Base-by-base conservation (phyloP, 768 basidiomycete genomes). In the Mycena leptocephala region DNA sequence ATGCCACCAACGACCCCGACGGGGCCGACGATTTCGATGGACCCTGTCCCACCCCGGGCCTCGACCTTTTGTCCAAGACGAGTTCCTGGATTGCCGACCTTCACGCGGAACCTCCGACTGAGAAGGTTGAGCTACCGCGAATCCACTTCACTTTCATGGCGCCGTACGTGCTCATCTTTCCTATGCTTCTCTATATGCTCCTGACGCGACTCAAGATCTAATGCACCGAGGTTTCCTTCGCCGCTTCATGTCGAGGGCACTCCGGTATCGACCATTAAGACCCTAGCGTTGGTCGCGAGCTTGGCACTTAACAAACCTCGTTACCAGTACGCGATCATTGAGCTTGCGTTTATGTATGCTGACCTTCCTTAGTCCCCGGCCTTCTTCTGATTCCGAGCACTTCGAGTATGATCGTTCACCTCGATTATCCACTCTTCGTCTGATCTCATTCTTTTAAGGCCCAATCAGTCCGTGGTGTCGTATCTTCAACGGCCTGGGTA, bases 341-440 rank as follows among this genome's bases (percentile, higher is more conserved):
- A 37, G 1, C n/a, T 39, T 6, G 22, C 5, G 5, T 28, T n/a
- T 2, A 2, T n/a, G 6, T 22, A 20, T 8, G 11, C 41, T 32
- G 20, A 58, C 18, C n/a, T 32, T 28, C 51, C 16, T 10, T 32
- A 74, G 72, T 62, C 43, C 56, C 11, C 46, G 35, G 33, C 65
- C 61, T 32, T 46, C 72, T 4, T 48, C 46, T 20, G 72, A 74
- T 46, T 20, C 41, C 10, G 72, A 48, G 8, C 65, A n/a, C 16
- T 58, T 59, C 46, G 43, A 74, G 72, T 74, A 51, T 5, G 64
- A 48, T 56, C 7, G 0, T 33, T 51, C 43, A 9, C 18, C 46
- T 8, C 26, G 22, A 4, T 20, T n/a, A n/a, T n/a, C n/a, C n/a
- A n/a, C n/a, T 20, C n/a, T 10, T 24, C 11, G 2, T 37, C 43